Evolutionary conservation across 2,329 filamentous ascomycete genomes (phyloP).

Genomic region (Fusarium floridanum): DNA sequence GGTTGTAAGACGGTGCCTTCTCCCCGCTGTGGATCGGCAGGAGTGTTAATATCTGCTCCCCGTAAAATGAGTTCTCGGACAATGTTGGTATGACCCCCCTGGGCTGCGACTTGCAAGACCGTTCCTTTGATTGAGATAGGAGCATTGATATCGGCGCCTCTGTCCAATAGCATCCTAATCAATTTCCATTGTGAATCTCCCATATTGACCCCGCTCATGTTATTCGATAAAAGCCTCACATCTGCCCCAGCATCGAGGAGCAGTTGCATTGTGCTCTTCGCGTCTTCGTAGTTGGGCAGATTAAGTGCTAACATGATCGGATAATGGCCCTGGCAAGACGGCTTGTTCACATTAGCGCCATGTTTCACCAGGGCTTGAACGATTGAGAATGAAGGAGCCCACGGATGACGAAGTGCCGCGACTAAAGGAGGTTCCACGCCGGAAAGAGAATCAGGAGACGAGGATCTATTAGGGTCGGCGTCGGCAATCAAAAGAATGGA

Average conservation of each 20-base stretch:
- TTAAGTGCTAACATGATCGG: neutral
- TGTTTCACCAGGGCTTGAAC: neutral
- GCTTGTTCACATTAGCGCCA: neutral
- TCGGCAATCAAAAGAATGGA: neutral
- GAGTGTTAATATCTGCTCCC: neutral
- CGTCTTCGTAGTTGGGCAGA: neutral
- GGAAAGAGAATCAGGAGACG: fast-evolving
- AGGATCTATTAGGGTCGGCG: neutral
- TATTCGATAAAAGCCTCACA: neutral
- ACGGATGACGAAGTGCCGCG: neutral
- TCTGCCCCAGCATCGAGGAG: neutral
- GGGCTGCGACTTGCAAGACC: neutral
- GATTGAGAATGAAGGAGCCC: neutral
- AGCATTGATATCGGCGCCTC: neutral
- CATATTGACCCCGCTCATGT: too few relatives aligned
- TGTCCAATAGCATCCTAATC: neutral
- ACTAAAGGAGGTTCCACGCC: fast-evolving
- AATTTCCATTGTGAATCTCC: neutral
- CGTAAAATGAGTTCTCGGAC: neutral
- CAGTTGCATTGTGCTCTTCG: neutral
- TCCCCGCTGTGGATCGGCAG: too few relatives aligned
- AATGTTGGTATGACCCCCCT: neutral
- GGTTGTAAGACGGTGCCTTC: neutral
- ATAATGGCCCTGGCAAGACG: fast-evolving
- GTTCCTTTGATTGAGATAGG: neutral